These are phyloP conservation scores for Penicillium brevicompactum DNA, from an alignment of 2,329 filamentous ascomycete genomes.

Conservation along the genomic window DNA sequence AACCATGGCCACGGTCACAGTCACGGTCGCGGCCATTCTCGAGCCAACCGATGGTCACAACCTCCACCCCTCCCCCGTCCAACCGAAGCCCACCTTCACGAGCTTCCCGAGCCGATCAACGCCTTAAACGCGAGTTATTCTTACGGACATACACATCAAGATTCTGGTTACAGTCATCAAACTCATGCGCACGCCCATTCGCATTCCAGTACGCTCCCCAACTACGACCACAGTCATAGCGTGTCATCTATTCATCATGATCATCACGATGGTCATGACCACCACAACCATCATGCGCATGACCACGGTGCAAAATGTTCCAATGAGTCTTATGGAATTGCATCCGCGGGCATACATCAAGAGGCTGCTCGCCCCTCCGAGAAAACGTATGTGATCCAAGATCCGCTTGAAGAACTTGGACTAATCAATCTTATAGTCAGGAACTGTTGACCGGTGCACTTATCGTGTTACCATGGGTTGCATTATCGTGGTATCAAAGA, in stretches of 20 bases:
- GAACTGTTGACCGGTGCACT: slow-evolving; percentile 55
- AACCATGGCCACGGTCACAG: slow-evolving; percentile 28
- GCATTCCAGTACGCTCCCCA: slow-evolving; percentile 34
- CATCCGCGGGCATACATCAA: background rate
- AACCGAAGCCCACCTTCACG: slow-evolving; percentile 22
- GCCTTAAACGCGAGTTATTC: slow-evolving; percentile 16
- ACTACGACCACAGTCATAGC: slow-evolving; percentile 30
- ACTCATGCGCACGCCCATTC: slow-evolving; percentile 37
- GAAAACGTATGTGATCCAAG: slow-evolving; percentile 15
- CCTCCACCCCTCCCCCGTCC: slow-evolving; percentile 28
- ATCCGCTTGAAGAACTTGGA: slow-evolving; percentile 15
- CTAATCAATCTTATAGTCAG: slow-evolving; percentile 33
- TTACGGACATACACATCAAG: slow-evolving; percentile 29
- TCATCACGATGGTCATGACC: slow-evolving; percentile 5
- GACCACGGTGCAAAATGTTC: background rate
- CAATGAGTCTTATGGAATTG: background rate
- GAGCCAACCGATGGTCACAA: slow-evolving; percentile 34
- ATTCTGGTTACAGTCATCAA: slow-evolving; percentile 28
- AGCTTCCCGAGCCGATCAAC: slow-evolving; percentile 14
- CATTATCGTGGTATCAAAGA: slow-evolving; percentile 39
- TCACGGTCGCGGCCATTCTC: slow-evolving; percentile 37
- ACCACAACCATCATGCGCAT: slow-evolving; percentile 3
- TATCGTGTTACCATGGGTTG: slow-evolving; percentile 38
- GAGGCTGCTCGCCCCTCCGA: slow-evolving; percentile 5
- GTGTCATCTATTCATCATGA: slow-evolving; percentile 20